Evolutionary conservation across 2,329 filamentous ascomycete genomes (phyloP), one percentile per base, ranked within the genome.

Genomic region (Tolypocladium tropicale): DNA sequence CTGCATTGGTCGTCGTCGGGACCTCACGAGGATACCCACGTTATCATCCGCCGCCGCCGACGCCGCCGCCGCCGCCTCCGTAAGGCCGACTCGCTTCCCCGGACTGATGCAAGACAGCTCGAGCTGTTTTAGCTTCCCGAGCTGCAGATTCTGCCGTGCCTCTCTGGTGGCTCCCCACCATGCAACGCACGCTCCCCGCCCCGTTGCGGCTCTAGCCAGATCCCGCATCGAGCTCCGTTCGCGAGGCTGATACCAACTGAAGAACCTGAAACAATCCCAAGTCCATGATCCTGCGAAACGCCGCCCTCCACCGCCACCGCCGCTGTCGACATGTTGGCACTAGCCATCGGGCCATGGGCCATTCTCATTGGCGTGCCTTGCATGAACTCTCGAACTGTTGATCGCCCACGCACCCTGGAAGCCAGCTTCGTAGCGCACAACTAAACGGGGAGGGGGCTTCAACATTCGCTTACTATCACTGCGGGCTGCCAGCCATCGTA

Each of bases 341-440:
- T 14, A 10, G 16, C 43, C 9, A 30, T 48, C n/a, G 43, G 43
- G 28, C 21, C 46, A 30, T 28, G 41, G 23, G 41, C 23, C 41
- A 11, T 41, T 54, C 49, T 56, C 48, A 64, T 62, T 63, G 61
- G 62, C 59, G 60, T 63, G 54, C 63, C 59, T 63, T 60, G 61
- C 62, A 60, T 61, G 53, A 53, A 37, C 25, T 49, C 36, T 43
- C 57, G 21, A 41, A n/a, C n/a, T 25, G 9, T 11, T 25, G 32
- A 30, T 52, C n/a, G 21, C 25, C 39, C 49, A 41, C 43, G 18
- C 43, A 48, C 14, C 43, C 43, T 18, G 10, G 43, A 48, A 48
- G 21, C 25, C 18, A 32, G 25, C 25, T 28, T 30, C 46, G 18
- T 5, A 3, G 16, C 28, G 18, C 46, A n/a, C n/a, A n/a, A n/a